These are phyloP conservation scores for Rubia peregrina DNA, from an alignment of 305 asterid genomes.

Conservation along the genomic window DNA sequence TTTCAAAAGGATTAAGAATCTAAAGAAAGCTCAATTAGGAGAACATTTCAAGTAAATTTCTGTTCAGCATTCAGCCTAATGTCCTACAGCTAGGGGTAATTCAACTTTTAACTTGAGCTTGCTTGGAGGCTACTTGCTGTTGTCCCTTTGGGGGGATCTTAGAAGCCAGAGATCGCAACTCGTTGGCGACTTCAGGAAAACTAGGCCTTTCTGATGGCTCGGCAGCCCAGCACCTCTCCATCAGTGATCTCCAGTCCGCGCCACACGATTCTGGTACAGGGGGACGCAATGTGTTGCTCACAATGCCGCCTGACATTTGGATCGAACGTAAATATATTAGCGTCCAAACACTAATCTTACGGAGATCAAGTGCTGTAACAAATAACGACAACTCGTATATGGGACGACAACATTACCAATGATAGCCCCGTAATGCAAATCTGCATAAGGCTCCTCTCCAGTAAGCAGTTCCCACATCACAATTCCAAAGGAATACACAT, in stretches of 20 bases:
- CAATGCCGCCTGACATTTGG: slow-evolving; percentile 69
- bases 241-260: slow-evolving; percentile 67
- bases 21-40: too few species aligned
- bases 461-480: slow-evolving; percentile 99
- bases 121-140: slow-evolving; percentile 16
- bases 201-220: slow-evolving; percentile 85
- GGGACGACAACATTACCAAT: slow-evolving; percentile 47
- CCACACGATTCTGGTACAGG: slow-evolving; percentile 76
- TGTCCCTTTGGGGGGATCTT: slow-evolving; percentile 21
- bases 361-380: neutral
- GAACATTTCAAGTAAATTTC: neutral
- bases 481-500: slow-evolving; percentile 86
- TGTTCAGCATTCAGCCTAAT: neutral
- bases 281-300: slow-evolving; percentile 93
- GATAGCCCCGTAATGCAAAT: slow-evolving; percentile 92
- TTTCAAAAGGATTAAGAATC: neutral
- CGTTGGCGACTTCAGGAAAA: slow-evolving; percentile 69
- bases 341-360: neutral
- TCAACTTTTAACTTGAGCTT: slow-evolving; percentile 20
- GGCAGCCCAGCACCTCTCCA: slow-evolving; percentile 96
- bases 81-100: neutral
- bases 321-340: neutral
- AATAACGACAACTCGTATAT: neutral
- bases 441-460: slow-evolving; percentile 91
- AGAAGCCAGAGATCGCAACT: slow-evolving; percentile 65